Conservation (phyloP, 176 grass and related monocot species). For the Eragrostis curvula region DNA sequence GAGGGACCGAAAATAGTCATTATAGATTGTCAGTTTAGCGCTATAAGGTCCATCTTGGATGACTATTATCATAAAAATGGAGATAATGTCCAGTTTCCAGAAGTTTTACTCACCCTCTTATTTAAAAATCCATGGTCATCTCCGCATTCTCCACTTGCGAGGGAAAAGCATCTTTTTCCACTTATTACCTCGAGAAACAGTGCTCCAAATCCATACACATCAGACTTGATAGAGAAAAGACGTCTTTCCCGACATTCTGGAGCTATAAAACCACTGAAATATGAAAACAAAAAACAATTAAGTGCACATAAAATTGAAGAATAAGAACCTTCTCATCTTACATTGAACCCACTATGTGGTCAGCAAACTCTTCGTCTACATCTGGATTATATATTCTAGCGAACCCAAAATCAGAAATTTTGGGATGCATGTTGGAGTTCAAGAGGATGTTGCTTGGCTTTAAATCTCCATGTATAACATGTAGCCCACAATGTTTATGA, state of each 20-base stretch:
- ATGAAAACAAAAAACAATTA: background rate
- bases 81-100: background rate
- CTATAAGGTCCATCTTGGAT: background rate
- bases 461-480: constrained; percentile 48
- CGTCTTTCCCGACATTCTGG: constrained; percentile 32
- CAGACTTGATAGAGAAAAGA: constrained; percentile 43
- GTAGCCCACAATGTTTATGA: constrained; percentile 25
- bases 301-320: background rate
- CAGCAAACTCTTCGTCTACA: constrained; percentile 13
- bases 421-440: constrained; percentile 49
- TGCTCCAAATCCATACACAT: constrained; percentile 48
- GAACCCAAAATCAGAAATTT: constrained; percentile 50
- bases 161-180: constrained; percentile 20
- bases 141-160: constrained; percentile 28
- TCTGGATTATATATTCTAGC: constrained; percentile 16
- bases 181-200: constrained; percentile 45
- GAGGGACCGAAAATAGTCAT: background rate
- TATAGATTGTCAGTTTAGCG: background rate
- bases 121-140: constrained; percentile 37
- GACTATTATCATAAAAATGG: background rate
- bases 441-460: constrained; percentile 56
- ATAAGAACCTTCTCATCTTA: constrained; percentile 1
- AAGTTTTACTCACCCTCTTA: constrained; percentile 27
- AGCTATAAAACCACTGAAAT: constrained; percentile 49
- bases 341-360: constrained; percentile 22